A percentile compares a stretch with the other conserved stretches of the same genome.
phyloP scores from a whole-genome alignment of 164 flowering plant species.

The Vitis labrusca region DNA sequence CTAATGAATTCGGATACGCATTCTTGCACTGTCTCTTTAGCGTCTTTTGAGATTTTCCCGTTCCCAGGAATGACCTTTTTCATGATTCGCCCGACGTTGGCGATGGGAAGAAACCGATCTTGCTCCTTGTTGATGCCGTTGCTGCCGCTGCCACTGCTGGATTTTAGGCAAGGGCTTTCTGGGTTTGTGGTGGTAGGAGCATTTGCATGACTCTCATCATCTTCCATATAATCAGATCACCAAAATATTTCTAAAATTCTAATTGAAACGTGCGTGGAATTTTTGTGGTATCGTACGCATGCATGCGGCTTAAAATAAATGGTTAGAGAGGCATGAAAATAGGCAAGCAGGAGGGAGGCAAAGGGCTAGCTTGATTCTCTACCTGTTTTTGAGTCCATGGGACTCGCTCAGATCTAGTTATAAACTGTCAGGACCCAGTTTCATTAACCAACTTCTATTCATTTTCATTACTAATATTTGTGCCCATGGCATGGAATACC shows the following conservation, averaged over 20 bases:
- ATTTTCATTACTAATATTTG: too few relatives aligned
- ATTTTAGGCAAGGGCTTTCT: conserved; percentile 28
- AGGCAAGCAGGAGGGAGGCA: conserved; percentile 32
- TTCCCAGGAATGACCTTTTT: conserved; percentile 50
- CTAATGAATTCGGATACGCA: conserved; percentile 68
- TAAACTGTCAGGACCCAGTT: conserved; percentile 9
- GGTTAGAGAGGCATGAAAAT: conserved; percentile 24
- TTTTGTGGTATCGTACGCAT: background rate
- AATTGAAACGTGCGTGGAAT: background rate
- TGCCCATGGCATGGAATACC: too few relatives aligned
- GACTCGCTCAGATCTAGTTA: conserved; percentile 33
- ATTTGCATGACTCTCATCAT: conserved; percentile 30
- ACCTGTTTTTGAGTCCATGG: conserved; percentile 12
- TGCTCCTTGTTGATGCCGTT: conserved; percentile 36
- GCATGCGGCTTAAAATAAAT: conserved; percentile 6
- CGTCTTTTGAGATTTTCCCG: conserved; percentile 62
- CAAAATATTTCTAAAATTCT: too few relatives aligned
- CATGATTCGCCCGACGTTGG: conserved; percentile 61
- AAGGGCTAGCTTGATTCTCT: conserved; percentile 16
- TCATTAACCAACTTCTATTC: background rate
- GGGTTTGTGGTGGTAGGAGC: conserved; percentile 22
- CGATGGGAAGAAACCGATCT: conserved; percentile 55
- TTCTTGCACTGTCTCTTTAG: conserved; percentile 61
- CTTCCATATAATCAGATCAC: conserved; percentile 18
- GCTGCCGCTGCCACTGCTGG: conserved; percentile 1